phyloP scores from a whole-genome alignment of 768 basidiomycete species.

The Gloeopeniophorella convolvens region DNA sequence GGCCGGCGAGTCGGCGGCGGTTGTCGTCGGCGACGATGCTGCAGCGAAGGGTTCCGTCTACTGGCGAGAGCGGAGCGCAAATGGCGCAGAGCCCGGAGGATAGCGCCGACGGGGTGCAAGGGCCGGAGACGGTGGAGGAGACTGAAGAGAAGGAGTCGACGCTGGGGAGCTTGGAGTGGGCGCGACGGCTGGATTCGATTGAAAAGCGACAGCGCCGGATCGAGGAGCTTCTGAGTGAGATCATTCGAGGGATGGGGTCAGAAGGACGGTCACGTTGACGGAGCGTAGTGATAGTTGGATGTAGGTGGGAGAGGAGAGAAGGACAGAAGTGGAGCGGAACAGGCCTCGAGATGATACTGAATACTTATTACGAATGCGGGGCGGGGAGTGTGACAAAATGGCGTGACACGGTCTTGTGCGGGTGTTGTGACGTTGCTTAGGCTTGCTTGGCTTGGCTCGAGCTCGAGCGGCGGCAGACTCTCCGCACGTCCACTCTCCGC shows the following conservation, averaged over 20 bases:
- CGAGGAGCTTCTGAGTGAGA: slow-evolving; percentile 35
- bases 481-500: too few relatives aligned
- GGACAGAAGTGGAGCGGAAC: too few relatives aligned
- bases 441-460: too few relatives aligned
- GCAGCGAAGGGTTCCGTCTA: slow-evolving; percentile 10
- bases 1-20: slow-evolving; percentile 35
- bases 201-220: slow-evolving; percentile 43
- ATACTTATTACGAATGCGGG: too few relatives aligned
- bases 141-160: slow-evolving; percentile 27
- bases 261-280: background rate
- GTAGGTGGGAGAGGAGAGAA: too few relatives aligned
- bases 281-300: background rate
- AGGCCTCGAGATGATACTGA: background rate
- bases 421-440: too few relatives aligned
- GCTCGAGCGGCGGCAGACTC: too few relatives aligned
- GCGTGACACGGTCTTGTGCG: too few relatives aligned
- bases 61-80: slow-evolving; percentile 9
- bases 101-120: slow-evolving; percentile 1
- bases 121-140: slow-evolving; percentile 19
- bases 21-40: slow-evolving; percentile 29
- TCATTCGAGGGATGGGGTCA: slow-evolving; percentile 7
- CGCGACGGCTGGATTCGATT: slow-evolving; percentile 34
- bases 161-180: slow-evolving; percentile 27
- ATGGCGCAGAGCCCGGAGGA: slow-evolving; percentile 28
- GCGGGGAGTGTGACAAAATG: too few relatives aligned